These are phyloP conservation scores for Coemansia sp. DNA, from an alignment of 192 early-diverging fungal species.

Conservation along the genomic window DNA sequence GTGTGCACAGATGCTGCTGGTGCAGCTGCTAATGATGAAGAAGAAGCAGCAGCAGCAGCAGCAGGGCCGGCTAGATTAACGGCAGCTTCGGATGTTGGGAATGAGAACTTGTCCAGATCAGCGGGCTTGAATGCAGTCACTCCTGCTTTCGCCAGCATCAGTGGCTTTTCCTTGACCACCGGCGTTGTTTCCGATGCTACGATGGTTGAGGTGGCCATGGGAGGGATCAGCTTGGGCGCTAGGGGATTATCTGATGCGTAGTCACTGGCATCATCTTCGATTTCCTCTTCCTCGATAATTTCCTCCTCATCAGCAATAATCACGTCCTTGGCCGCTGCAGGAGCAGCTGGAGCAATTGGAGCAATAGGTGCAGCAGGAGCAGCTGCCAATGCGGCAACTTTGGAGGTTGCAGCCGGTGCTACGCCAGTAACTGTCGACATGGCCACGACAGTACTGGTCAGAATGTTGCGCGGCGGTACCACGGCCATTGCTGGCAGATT, in stretches of 20 bases:
- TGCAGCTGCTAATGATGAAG: not conserved
- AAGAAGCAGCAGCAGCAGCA: not conserved
- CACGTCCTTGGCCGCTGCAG: not conserved
- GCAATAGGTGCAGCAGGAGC: not conserved
- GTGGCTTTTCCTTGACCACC: constrained; percentile 13
- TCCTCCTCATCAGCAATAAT: constrained; percentile 6
- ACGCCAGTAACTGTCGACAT: constrained; percentile 14
- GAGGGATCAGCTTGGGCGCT: not conserved
- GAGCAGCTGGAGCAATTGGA: not conserved
- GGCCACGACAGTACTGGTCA: constrained; percentile 29
- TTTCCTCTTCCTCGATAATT: constrained; percentile 25
- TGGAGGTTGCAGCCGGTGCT: not conserved
- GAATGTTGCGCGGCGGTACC: constrained; percentile 3
- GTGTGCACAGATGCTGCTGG: constrained; percentile 1
- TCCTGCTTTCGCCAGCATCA: constrained; percentile 30
- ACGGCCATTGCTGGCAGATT: not conserved
- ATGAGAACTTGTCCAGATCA: constrained; percentile 49
- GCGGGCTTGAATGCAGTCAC: constrained; percentile 43
- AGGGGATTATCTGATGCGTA: not conserved
- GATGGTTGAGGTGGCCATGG: not conserved
- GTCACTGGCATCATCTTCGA: constrained; percentile 4
- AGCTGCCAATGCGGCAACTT: not conserved
- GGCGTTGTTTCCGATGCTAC: not conserved
- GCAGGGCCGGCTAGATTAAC: constrained; percentile 33
- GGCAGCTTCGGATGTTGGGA: constrained; percentile 30